Conservation (phyloP, 2,329 filamentous ascomycete genomes). For the Talaromyces sp. region DNA sequence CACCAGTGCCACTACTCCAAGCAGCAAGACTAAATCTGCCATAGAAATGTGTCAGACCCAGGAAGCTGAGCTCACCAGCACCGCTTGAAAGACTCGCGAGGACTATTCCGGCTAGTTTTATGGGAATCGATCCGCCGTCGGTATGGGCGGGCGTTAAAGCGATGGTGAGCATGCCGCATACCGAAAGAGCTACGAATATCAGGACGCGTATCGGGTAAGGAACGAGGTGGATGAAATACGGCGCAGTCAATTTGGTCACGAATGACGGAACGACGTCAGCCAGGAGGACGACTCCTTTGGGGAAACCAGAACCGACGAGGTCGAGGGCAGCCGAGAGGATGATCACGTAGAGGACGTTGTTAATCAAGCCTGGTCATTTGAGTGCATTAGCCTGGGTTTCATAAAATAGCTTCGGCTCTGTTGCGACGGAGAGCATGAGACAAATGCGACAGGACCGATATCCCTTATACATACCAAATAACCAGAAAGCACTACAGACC, state of each 20-base stretch:
- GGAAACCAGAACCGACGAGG: conserved; percentile 77
- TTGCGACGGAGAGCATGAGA: conserved; percentile 6
- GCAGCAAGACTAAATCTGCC: conserved; percentile 79
- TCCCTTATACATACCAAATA: conserved; percentile 72
- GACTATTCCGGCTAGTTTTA: conserved; percentile 77
- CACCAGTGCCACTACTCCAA: conserved; percentile 90
- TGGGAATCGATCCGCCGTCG: conserved; percentile 56
- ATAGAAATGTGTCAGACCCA: conserved; percentile 90
- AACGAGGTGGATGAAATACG: conserved; percentile 87
- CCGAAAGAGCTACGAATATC: conserved; percentile 68
- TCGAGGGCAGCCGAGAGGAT: conserved; percentile 94
- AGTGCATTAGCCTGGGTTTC: neutral
- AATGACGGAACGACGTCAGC: conserved; percentile 91
- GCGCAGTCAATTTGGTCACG: conserved; percentile 77
- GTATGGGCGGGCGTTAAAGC: conserved; percentile 65
- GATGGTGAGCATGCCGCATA: conserved; percentile 82
- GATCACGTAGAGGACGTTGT: conserved; percentile 97
- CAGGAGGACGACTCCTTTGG: conserved; percentile 88
- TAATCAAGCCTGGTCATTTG: conserved; percentile 66
- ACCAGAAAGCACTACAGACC: conserved; percentile 80
- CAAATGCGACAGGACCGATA: neutral
- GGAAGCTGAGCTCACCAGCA: conserved; percentile 82
- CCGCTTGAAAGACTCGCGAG: conserved; percentile 82
- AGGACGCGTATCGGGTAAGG: conserved; percentile 73
- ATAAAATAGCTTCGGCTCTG: neutral